Percentiles rank a stretch among this genome's conserved stretches.
phyloP scores from a whole-genome alignment of 2,329 filamentous ascomycete species.

The Phyllosticta citriasiana region DNA sequence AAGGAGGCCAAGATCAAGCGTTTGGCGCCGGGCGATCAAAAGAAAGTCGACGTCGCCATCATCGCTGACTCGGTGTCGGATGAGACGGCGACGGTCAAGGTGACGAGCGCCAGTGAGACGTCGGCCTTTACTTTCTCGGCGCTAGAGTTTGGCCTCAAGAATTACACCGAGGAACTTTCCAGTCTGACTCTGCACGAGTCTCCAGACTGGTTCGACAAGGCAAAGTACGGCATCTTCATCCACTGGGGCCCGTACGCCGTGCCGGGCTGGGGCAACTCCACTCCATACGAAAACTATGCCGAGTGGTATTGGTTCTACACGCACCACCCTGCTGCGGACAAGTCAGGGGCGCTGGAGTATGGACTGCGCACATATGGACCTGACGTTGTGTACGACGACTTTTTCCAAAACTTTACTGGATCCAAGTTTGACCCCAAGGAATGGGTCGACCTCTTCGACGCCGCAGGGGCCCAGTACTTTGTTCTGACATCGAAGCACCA shows the following conservation, averaged over 20 bases:
- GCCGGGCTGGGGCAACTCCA: constrained; percentile 43
- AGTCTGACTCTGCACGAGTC: constrained; percentile 33
- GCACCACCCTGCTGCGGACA: constrained; percentile 32
- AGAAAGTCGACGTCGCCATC: constrained; percentile 28
- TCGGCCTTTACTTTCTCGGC: constrained; percentile 1
- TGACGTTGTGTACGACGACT: constrained; percentile 46
- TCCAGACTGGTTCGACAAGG: constrained; percentile 45
- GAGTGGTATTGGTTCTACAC: constrained; percentile 36
- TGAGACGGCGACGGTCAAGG: constrained; percentile 22
- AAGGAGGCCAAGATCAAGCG: constrained; percentile 28
- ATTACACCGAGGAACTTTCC: constrained; percentile 15
- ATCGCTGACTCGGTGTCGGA: constrained; percentile 18
- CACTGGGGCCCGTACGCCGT: constrained; percentile 50
- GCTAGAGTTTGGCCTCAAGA: constrained; percentile 10
- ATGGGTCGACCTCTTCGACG: constrained; percentile 45
- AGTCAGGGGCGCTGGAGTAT: constrained; percentile 39
- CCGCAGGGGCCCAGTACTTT: constrained; percentile 41
- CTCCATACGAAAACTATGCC: constrained; percentile 30
- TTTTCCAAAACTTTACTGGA: constrained; percentile 45
- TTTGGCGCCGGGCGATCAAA: constrained; percentile 31
- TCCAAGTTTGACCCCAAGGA: constrained; percentile 40
- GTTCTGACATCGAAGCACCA: constrained; percentile 38
- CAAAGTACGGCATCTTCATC: constrained; percentile 52
- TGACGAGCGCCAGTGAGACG: constrained; percentile 14
- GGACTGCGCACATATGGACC: constrained; percentile 41